Percentiles rank a stretch among this genome's conserved stretches.
Evolutionary conservation across 805 yeast species (phyloP).

Genomic region (Naumovozyma castellii): DNA sequence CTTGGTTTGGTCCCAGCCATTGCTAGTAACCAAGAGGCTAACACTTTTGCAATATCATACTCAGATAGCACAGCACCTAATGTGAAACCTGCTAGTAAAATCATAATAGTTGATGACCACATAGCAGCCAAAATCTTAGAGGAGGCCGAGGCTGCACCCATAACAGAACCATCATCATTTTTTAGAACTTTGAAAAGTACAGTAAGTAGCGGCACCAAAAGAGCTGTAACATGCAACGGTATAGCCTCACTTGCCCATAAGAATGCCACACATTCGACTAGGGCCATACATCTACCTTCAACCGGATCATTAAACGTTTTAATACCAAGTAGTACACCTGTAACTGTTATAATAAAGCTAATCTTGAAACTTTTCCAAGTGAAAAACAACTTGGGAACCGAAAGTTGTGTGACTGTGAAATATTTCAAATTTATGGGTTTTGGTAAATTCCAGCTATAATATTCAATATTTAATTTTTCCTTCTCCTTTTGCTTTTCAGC

Average conservation of each 20-base stretch:
- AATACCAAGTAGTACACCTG: conserved; percentile 45
- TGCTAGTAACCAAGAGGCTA: conserved; percentile 75
- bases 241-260: conserved; percentile 94
- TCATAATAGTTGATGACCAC: conserved; percentile 94
- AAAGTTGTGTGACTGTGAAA: conserved; percentile 25
- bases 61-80: conserved; percentile 89
- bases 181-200: conserved; percentile 61
- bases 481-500: conserved; percentile 13
- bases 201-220: conserved; percentile 70
- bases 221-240: conserved; percentile 85
- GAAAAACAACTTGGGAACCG: conserved; percentile 40
- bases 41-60: conserved; percentile 78
- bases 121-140: conserved; percentile 63
- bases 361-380: conserved; percentile 42
- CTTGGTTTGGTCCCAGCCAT: conserved; percentile 78
- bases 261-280: conserved; percentile 53
- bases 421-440: conserved; percentile 19
- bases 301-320: conserved; percentile 53
- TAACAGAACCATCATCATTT: conserved; percentile 39
- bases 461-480: conserved; percentile 29
- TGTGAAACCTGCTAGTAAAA: conserved; percentile 84
- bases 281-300: conserved; percentile 56
- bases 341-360: conserved; percentile 39
- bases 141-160: conserved; percentile 58
- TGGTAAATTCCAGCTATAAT: conserved; percentile 28